A percentile compares a stretch with the other conserved stretches of the same genome.
Evolutionary conservation across 2,329 filamentous ascomycete genomes (phyloP).

Genomic region (Claviceps sp.): DNA sequence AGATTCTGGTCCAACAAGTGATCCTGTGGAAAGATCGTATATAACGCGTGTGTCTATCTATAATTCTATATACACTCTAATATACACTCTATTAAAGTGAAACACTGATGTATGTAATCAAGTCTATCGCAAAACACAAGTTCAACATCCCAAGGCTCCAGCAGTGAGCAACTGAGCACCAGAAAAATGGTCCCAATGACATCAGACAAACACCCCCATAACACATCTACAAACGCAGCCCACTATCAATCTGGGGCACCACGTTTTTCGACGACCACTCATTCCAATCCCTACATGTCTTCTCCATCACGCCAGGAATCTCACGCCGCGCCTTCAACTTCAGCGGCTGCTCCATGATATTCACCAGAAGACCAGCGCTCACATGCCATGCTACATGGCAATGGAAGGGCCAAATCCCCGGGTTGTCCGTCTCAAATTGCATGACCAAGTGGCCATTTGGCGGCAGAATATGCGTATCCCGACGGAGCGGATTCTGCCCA

Average conservation of each 20-base stretch:
- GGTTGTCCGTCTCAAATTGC: conserved; percentile 35
- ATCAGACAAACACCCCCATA: not conserved
- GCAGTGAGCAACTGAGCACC: too few relatives aligned
- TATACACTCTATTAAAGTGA: too few relatives aligned
- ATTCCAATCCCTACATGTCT: not conserved
- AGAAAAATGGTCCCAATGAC: too few relatives aligned
- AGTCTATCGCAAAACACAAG: too few relatives aligned
- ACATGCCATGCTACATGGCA: conserved; percentile 36
- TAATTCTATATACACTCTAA: too few relatives aligned
- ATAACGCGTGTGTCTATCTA: too few relatives aligned
- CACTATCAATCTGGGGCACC: not conserved
- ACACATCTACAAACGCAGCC: not conserved
- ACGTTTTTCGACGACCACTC: not conserved
- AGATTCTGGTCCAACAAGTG: too few relatives aligned
- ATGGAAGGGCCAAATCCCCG: conserved; percentile 36
- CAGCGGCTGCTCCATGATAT: not conserved
- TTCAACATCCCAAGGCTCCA: too few relatives aligned
- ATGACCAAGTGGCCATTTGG: conserved; percentile 32
- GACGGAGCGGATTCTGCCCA: conserved; percentile 32
- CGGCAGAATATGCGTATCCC: conserved; percentile 37
- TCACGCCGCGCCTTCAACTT: not conserved
- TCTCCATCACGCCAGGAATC: not conserved
- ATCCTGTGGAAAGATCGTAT: too few relatives aligned
- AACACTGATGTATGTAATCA: too few relatives aligned
- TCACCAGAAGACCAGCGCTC: not conserved